Percentiles rank a stretch among this genome's conserved stretches.
These are phyloP conservation scores for Tilletia setariae DNA, from an alignment of 1,284 basidiomycete species.

Conservation along the genomic window DNA sequence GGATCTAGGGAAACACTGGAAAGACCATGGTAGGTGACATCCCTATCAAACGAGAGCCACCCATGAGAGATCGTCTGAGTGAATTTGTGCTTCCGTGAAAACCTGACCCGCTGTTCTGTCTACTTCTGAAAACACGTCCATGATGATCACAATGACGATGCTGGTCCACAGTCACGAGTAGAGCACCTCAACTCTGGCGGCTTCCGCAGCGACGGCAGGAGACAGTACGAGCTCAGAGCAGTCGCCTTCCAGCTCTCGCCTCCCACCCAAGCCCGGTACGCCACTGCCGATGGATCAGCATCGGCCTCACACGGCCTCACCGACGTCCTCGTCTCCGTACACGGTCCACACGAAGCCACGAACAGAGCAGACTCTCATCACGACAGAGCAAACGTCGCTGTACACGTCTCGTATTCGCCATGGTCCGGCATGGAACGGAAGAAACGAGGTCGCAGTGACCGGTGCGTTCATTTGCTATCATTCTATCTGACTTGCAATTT, in stretches of 20 bases:
- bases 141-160: no score
- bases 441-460: conserved; percentile 64
- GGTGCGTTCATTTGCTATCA: conserved; percentile 18
- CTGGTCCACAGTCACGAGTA: conserved; percentile 62
- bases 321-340: conserved; percentile 77
- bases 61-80: no score
- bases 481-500: not conserved
- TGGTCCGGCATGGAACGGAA: conserved; percentile 80
- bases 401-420: conserved; percentile 61
- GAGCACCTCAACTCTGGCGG: conserved; percentile 83
- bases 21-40: no score
- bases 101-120: no score
- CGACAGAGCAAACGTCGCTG: conserved; percentile 64
- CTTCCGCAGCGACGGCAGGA: conserved; percentile 79
- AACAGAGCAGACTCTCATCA: conserved; percentile 31
- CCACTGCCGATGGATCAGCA: conserved; percentile 75
- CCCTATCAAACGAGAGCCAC: no score
- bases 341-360: conserved; percentile 82
- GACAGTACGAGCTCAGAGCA: conserved; percentile 83
- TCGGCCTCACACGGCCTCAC: conserved; percentile 84
- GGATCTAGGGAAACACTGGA: no score
- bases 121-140: no score
- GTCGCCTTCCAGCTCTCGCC: conserved; percentile 73
- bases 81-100: no score
- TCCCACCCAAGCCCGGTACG: conserved; percentile 60